These are phyloP conservation scores for Boletus tomentosulus DNA, from an alignment of 768 basidiomycete species.

Conservation along the genomic window DNA sequence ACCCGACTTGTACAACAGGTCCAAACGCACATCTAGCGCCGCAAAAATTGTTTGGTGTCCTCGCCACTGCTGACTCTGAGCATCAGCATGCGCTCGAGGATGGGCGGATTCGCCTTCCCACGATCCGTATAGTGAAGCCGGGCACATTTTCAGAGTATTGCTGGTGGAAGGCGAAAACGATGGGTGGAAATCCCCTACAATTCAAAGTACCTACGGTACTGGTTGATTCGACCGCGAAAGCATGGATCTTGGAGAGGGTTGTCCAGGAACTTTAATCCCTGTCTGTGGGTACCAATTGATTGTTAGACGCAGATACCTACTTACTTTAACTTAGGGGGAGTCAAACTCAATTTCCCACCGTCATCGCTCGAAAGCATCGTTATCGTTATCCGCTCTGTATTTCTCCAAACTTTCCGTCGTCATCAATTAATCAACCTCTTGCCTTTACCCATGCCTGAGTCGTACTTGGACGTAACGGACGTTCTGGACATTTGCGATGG, in stretches of 20 bases:
- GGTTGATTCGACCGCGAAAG: neutral
- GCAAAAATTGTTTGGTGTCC: conserved; percentile 8
- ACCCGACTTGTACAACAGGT: conserved; percentile 1
- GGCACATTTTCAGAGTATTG: conserved; percentile 20
- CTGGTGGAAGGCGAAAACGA: conserved; percentile 5
- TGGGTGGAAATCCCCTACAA: conserved; percentile 1
- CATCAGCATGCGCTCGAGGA: neutral
- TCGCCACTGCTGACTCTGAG: neutral
- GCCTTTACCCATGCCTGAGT: no score
- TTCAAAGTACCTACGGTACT: conserved; percentile 11
- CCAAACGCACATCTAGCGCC: neutral
- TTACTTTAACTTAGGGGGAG: no score
- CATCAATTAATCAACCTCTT: no score
- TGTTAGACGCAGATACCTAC: no score
- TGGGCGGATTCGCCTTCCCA: conserved; percentile 9
- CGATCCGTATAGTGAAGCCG: conserved; percentile 16
- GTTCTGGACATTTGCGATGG: no score
- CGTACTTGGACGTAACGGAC: no score
- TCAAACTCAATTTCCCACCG: no score
- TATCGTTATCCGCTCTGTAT: no score
- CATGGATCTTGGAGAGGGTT: conserved; percentile 20
- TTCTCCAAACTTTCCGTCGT: no score
- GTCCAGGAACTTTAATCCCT: neutral
- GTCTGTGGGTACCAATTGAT: no score
- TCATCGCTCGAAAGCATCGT: no score